Evolutionary conservation across 2,329 filamentous ascomycete genomes (phyloP), one percentile per base, ranked within the genome.

Genomic region (Pyricularia sp.): DNA sequence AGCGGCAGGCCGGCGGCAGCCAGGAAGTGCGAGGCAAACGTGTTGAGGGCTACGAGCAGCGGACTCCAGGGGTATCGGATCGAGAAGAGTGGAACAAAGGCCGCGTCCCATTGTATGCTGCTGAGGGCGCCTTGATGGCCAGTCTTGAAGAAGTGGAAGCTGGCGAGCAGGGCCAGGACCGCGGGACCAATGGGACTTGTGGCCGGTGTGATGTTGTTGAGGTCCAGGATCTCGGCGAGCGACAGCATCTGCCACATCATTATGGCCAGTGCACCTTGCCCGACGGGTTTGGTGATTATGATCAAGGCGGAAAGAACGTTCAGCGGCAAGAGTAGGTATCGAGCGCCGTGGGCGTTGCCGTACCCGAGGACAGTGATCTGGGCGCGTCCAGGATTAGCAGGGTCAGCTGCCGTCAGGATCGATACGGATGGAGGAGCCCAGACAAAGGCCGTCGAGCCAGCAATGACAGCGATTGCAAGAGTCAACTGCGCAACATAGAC

Each of bases 121-220:
- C 88, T 84, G 28, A 96, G 83, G 0, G 87, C 89, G 13, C 93
- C 93, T 76, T 97, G 93, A 75, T 99, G 94, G 67, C 94, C 94
- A 0, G 94, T 99, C 73, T 96, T 97, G 85, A 99, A 99, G 80
- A 88, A 99, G 79, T 97, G 88, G 76, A 93, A 96, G 71, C 89
- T 91, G 66, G 93, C 94, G 0, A 99, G 84, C n/a, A 97, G 78
- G 12, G 87, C 93, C 30, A 97, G 84, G 68, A 96, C 82, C 53
- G 94, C 79, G 24, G 94, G 93, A 0, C 92, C 93, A 70, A 97
- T 89, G 77, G 22, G 87, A 91, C 53, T 97, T 10, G 91, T 81
- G n/a, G 26, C 62, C 9, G 26, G 59, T 35, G 44, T 85, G 53
- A 88, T 74, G 66, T 77, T 74, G 71, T 85, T 83, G 69, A 85